Percentiles rank a stretch among this genome's conserved stretches.
Evolutionary conservation across 2,329 filamentous ascomycete genomes (phyloP).

Genomic region (Moelleriella libera): DNA sequence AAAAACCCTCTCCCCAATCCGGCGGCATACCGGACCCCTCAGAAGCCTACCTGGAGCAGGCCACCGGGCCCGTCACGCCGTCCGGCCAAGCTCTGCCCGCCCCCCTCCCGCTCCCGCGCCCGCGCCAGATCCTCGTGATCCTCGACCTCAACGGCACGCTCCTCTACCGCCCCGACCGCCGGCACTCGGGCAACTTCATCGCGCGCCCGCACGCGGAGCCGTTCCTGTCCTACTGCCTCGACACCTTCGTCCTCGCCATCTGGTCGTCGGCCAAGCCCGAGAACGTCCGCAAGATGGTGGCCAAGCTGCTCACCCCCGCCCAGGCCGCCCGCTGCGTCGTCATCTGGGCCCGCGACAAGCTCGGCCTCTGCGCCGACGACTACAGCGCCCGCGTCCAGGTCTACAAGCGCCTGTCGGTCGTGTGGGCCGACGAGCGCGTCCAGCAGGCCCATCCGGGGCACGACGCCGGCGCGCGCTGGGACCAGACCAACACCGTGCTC

Average conservation of each 20-base stretch:
- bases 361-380: constrained; percentile 50
- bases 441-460: constrained; percentile 24
- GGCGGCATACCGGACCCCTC: constrained; percentile 49
- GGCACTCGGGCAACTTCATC: constrained; percentile 36
- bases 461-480: constrained; percentile 40
- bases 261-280: constrained; percentile 75
- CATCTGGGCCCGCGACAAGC: constrained; percentile 64
- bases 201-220: constrained; percentile 50
- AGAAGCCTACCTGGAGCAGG: constrained; percentile 35
- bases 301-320: constrained; percentile 42
- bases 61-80: too few relatives aligned
- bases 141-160: constrained; percentile 92
- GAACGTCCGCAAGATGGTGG: constrained; percentile 59
- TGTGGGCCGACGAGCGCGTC: constrained; percentile 49
- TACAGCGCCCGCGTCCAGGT: constrained; percentile 65
- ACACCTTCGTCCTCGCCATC: constrained; percentile 66
- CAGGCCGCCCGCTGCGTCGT: constrained; percentile 46
- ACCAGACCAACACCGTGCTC: constrained; percentile 75
- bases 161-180: constrained; percentile 50
- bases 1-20: constrained; percentile 23
- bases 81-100: constrained; percentile 27
- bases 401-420: constrained; percentile 66
- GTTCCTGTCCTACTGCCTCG: constrained; percentile 64
- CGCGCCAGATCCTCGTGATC: constrained; percentile 61
- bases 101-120: constrained; percentile 30